Evolutionary conservation across 1,139 yeast genomes (phyloP).

Genomic region (Debaryomycetaceae sp.): DNA sequence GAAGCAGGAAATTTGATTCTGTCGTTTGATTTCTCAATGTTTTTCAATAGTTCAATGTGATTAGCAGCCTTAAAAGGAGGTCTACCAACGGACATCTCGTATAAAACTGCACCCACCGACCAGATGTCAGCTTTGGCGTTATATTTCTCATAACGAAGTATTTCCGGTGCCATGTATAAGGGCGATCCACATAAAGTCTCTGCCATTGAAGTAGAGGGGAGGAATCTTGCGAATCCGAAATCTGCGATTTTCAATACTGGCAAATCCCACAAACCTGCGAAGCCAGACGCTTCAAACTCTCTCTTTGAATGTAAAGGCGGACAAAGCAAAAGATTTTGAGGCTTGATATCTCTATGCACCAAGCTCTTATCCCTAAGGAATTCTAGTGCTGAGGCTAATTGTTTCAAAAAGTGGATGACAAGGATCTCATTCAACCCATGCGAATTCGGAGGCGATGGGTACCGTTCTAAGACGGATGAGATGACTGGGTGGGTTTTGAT

Average conservation of each 20-base stretch:
- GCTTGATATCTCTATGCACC: conserved; percentile 92
- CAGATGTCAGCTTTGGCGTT: conserved; percentile 96
- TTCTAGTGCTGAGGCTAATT: conserved; percentile 76
- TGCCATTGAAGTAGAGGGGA: conserved; percentile 90
- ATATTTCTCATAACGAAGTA: conserved; percentile 87
- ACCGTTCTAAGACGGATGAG: conserved; percentile 68
- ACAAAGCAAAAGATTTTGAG: conserved; percentile 81
- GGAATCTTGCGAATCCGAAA: conserved; percentile 93
- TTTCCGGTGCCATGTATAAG: conserved; percentile 97
- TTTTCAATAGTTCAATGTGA: conserved; percentile 82
- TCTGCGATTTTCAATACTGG: conserved; percentile 93
- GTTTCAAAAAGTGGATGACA: conserved; percentile 82
- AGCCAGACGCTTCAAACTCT: conserved; percentile 55
- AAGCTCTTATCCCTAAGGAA: conserved; percentile 79
- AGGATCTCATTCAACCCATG: conserved; percentile 78
- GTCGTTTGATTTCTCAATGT: conserved; percentile 80
- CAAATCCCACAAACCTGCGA: conserved; percentile 79
- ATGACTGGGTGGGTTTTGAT: conserved; percentile 76
- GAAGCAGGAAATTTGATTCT: conserved; percentile 68
- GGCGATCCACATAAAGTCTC: conserved; percentile 98
- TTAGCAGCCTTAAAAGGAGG: conserved; percentile 95
- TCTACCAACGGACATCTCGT: conserved; percentile 91
- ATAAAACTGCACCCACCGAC: conserved; percentile 96
- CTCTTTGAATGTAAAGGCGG: conserved; percentile 65
- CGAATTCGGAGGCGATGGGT: conserved; percentile 76